These are phyloP conservation scores for Colletotrichum higginsianum DNA, from an alignment of 2,329 filamentous ascomycete species.

Conservation along the genomic window DNA sequence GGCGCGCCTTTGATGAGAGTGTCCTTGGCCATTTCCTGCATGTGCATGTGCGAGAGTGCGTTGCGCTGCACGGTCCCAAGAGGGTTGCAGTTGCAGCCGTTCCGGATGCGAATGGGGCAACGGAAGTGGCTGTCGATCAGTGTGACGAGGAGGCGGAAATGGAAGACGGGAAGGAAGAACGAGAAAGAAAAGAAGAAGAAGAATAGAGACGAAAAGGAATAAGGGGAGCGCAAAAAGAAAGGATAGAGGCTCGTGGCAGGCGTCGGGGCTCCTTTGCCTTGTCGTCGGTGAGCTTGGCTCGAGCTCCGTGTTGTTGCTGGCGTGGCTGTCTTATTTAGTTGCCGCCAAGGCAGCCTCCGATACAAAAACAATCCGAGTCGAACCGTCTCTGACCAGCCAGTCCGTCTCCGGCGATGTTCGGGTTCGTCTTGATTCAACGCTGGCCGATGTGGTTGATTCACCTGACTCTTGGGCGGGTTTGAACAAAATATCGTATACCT, in stretches of 20 bases:
- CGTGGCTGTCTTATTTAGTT: not conserved
- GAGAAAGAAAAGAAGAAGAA: not conserved
- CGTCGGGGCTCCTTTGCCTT: not conserved
- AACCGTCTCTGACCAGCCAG: not conserved
- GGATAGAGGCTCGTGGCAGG: not conserved
- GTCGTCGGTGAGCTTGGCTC: not conserved
- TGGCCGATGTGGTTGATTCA: constrained; percentile 1
- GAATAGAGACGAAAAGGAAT: not conserved
- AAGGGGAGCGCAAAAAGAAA: not conserved
- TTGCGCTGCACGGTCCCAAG: not conserved
- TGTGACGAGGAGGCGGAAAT: not conserved
- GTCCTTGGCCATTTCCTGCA: constrained; percentile 1
- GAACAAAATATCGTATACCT: not conserved
- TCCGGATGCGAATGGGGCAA: constrained; percentile 16
- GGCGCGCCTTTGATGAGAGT: not conserved
- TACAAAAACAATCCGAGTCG: constrained; percentile 4
- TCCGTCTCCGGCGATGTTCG: constrained; percentile 9
- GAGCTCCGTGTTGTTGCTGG: not conserved
- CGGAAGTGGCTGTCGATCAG: constrained; percentile 5
- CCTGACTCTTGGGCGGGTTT: constrained; percentile 3
- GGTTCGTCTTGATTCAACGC: constrained; percentile 1
- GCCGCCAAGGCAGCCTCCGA: constrained; percentile 8
- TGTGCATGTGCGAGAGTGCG: not conserved
- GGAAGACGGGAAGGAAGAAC: constrained; percentile 1
- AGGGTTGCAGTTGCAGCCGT: constrained; percentile 17